Base-by-base conservation (phyloP, 192 early-diverging fungal species). In the Coemansia sp. region DNA sequence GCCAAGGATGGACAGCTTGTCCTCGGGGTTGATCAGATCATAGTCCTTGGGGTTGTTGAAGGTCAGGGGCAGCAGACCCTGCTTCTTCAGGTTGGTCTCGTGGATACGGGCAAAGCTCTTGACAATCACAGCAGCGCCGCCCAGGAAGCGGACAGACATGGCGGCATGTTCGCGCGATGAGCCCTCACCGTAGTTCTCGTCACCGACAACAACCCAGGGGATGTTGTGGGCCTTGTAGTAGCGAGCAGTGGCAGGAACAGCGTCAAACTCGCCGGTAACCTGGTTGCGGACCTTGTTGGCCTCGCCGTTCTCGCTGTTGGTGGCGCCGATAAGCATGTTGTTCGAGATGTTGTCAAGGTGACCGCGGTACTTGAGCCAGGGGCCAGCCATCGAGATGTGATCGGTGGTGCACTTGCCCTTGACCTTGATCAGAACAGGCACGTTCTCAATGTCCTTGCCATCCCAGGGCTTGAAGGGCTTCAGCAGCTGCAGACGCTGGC, bases 1-100 rank as follows among this genome's bases (percentile, higher is more conserved):
- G 68, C 97, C 97, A 66, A 94, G 67, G 78, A 98, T 92, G 45
- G 90, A 90, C 65, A 98, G 88, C 76, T 90, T 93, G 85, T 98
- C 97, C 18, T 76, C 73, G 63, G 95, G 92, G 65, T 85, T 85
- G 70, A 99, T 88, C 87, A 89, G 91, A 70, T 96, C 95, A 74
- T 99, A 99, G 83, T 99, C 97, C 66, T 87, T 89, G 65, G 94
- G 88, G 87, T 99, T 88, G 82, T 91, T 86, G 74, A 99, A 99
- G 59, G 95, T 97, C 74, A 99, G 86, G 41, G 97, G 97, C 67
- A 99, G 87, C 63, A 99, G 88, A 74, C 97, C 97, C 85, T 99
- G 97, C 90, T 99, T 99, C 91, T 99, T 99, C 67, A 97, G 89
- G 88, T 99, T 99, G 78, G 97, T 99, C 88, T 99, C 95, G 88